Percentiles rank a stretch among this genome's conserved stretches.
Conservation (phyloP, 75 land plant species). For the Pseudotsuga menziesii region DNA sequence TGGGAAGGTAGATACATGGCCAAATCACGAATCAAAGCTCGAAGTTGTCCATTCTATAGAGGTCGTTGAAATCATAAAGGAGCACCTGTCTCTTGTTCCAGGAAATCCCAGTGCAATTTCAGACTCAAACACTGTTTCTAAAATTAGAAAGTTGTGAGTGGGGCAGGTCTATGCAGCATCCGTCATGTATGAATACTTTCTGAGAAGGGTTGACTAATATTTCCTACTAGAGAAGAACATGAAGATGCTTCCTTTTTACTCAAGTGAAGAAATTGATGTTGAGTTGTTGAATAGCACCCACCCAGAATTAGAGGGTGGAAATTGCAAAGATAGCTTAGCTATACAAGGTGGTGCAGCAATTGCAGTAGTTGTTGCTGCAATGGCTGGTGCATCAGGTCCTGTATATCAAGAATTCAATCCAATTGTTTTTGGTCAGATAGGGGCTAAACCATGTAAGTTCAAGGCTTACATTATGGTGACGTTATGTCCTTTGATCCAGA, state of each 20-base stretch:
- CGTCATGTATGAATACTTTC: too few relatives aligned
- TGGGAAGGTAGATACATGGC: too few relatives aligned
- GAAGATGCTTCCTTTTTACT: too few relatives aligned
- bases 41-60: too few relatives aligned
- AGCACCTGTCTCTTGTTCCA: slow-evolving; percentile 52
- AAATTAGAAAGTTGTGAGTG: slow-evolving; percentile 67
- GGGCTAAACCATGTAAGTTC: slow-evolving; percentile 37
- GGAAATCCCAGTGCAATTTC: too few relatives aligned
- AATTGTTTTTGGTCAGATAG: slow-evolving; percentile 28
- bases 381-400: slow-evolving; percentile 24
- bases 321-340: slow-evolving; percentile 19
- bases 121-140: slow-evolving; percentile 27
- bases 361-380: slow-evolving; percentile 9
- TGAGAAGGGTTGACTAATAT: too few relatives aligned
- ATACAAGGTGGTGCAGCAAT: slow-evolving; percentile 18
- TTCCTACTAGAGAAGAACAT: too few relatives aligned
- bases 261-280: too few relatives aligned
- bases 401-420: slow-evolving; percentile 23
- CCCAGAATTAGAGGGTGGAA: slow-evolving; percentile 9
- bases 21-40: slow-evolving; percentile 47
- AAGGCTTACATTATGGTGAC: slow-evolving; percentile 52
- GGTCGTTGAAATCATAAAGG: slow-evolving; percentile 67
- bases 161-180: too few relatives aligned
- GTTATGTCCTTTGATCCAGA: slow-evolving; percentile 71
- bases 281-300: too few relatives aligned